These are phyloP conservation scores for Domatiomyces globalis DNA, from an alignment of 2,329 filamentous ascomycete genomes.

Conservation along the genomic window DNA sequence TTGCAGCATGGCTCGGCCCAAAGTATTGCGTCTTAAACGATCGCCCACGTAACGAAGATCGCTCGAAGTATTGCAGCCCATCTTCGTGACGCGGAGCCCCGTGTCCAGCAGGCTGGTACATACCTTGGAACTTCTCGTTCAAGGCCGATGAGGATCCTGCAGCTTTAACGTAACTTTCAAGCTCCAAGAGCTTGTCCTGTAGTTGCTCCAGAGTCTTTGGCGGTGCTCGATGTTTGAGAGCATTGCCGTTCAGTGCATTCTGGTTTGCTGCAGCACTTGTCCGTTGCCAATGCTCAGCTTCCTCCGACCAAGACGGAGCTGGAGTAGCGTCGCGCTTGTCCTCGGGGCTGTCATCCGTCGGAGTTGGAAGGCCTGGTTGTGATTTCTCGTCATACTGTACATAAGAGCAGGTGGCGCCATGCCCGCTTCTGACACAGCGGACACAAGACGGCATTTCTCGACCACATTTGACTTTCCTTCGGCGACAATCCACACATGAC, in stretches of 20 bases:
- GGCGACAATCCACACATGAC: constrained; percentile 16
- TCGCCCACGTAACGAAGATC: constrained; percentile 14
- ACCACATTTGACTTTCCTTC: constrained; percentile 18
- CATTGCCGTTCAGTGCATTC: background rate
- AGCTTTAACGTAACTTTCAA: constrained; percentile 9
- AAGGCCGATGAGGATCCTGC: constrained; percentile 8
- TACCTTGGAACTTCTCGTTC: constrained; percentile 4
- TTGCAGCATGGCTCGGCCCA: constrained; percentile 15
- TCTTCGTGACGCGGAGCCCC: constrained; percentile 3
- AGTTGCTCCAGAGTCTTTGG: constrained; percentile 7
- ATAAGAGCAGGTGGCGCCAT: constrained; percentile 15
- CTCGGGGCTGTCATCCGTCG: constrained; percentile 8
- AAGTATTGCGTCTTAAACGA: constrained; percentile 18
- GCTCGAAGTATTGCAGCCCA: constrained; percentile 9
- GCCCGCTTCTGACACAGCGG: constrained; percentile 16
- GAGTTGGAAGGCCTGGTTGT: constrained; percentile 5
- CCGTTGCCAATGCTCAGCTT: constrained; percentile 12
- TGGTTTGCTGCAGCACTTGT: constrained; percentile 2
- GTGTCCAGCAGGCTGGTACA: constrained; percentile 4
- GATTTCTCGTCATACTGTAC: constrained; percentile 14
- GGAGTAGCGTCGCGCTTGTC: constrained; percentile 6
- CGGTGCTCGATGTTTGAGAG: constrained; percentile 4
- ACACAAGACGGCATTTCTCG: constrained; percentile 16
- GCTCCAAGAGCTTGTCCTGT: constrained; percentile 9
- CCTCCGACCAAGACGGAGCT: constrained; percentile 11